These are phyloP conservation scores for Auricularia sp. DNA, from an alignment of 768 basidiomycete species.

Conservation along the genomic window DNA sequence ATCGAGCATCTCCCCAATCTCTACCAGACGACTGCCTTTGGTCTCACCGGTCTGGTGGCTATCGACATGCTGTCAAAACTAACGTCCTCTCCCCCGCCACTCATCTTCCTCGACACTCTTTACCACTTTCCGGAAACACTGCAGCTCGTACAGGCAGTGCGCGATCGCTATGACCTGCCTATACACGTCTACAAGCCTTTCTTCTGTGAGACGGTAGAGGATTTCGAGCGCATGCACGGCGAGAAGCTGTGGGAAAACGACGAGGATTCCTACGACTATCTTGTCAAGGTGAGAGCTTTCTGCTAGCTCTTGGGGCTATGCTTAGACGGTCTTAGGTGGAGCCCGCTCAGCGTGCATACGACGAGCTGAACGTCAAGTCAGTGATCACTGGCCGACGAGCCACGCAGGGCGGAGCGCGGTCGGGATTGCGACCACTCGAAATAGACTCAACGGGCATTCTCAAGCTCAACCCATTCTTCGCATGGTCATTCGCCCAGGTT, in stretches of 20 bases:
- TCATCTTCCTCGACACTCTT: conserved; percentile 94
- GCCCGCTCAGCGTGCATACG: conserved; percentile 82
- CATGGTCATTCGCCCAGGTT: conserved; percentile 78
- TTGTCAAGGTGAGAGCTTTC: conserved; percentile 61
- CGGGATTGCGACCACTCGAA: conserved; percentile 74
- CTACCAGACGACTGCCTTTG: conserved; percentile 94
- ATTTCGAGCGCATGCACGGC: conserved; percentile 76
- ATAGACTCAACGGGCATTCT: conserved; percentile 81
- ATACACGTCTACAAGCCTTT: conserved; percentile 74
- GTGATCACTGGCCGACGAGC: conserved; percentile 93
- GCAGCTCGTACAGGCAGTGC: conserved; percentile 75
- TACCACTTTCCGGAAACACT: conserved; percentile 95
- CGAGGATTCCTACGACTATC: conserved; percentile 81
- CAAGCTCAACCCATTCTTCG: conserved; percentile 88
- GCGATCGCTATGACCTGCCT: conserved; percentile 57
- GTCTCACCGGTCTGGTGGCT: conserved; percentile 86
- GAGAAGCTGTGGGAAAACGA: conserved; percentile 78
- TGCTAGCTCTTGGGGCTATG: background rate
- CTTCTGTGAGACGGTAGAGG: conserved; percentile 50
- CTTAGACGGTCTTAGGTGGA: conserved; percentile 53
- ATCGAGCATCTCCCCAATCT: conserved; percentile 66
- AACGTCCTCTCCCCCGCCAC: conserved; percentile 54
- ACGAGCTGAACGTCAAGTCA: conserved; percentile 62
- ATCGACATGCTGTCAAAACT: conserved; percentile 91
- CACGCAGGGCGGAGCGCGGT: conserved; percentile 88